A percentile compares a stretch with the other conserved stretches of the same genome.
Evolutionary conservation across 768 basidiomycete genomes (phyloP).

Genomic region (Panellus pusillus): DNA sequence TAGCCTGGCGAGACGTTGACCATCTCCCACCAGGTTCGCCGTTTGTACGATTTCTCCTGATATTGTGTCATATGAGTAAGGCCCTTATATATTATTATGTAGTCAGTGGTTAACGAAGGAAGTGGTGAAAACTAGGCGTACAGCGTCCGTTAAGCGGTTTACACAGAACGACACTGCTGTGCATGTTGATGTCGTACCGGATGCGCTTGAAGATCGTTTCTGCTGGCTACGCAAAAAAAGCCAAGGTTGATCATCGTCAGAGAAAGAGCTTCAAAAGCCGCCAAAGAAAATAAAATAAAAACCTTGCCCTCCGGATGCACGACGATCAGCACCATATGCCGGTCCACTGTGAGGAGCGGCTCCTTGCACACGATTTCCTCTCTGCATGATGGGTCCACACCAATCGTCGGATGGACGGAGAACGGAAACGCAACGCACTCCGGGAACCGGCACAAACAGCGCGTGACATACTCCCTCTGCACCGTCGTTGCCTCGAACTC

Average conservation of each 20-base stretch:
- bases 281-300: neutral
- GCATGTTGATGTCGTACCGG: slow-evolving; percentile 73
- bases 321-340: slow-evolving; percentile 95
- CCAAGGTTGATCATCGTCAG: neutral
- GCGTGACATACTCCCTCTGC: slow-evolving; percentile 89
- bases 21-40: too few species aligned
- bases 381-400: slow-evolving; percentile 36
- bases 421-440: slow-evolving; percentile 38
- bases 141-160: slow-evolving; percentile 90
- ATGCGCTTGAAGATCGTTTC: slow-evolving; percentile 86
- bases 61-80: too few species aligned
- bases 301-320: slow-evolving; percentile 94
- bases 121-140: slow-evolving; percentile 53
- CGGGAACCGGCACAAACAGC: slow-evolving; percentile 85
- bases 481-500: slow-evolving; percentile 85
- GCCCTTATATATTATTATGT: too few species aligned
- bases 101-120: too few species aligned
- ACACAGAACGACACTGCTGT: slow-evolving; percentile 91
- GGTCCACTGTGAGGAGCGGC: slow-evolving; percentile 87
- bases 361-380: slow-evolving; percentile 82
- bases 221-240: slow-evolving; percentile 61
- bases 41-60: too few species aligned
- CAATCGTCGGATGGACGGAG: neutral
- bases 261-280: too few species aligned
- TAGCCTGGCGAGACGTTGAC: too few species aligned